Base-by-base conservation (phyloP, 345 rosid species). In the Balakata baccata region DNA sequence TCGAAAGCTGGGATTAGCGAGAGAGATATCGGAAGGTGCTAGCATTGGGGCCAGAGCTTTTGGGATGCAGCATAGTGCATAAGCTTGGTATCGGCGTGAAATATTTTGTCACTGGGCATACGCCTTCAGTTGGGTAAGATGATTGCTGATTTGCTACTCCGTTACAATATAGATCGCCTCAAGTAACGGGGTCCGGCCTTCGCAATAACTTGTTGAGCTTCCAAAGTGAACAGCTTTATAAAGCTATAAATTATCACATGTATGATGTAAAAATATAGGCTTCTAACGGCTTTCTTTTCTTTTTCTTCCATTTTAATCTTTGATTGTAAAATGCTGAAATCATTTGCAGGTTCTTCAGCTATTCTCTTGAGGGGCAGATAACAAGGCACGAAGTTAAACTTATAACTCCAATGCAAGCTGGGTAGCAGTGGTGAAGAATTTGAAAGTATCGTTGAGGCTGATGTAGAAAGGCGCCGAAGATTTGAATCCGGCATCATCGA, bases 111-210 rank as follows among this genome's bases (percentile, higher is more conserved):
- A 3, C 89, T 94, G 9, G 97, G 97, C 71, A 89, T 94, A 81
- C 79, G 81, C 56, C 66, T 73, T 61, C 80, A 85, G 56, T 74
- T 94, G 64, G 97, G 97, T 6, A 86, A 85, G 84, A 94, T 94
- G 97, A 82, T 92, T 69, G 92, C 95, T 61, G 95, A 89, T 82
- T 94, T 87, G 96, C 85, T 94, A 43, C 97, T 92, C 16, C 85
- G 91, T 25, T 89, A 94, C 83, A 90, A 87, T 66, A 76, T 86
- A 20, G 95, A 88, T 60, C 81, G 81, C 58, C 86, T 94, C 47
- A n/a, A n/a, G n/a, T n/a, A n/a, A n/a, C n/a, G n/a, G n/a, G n/a
- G 85, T 92, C 78, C 89, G 91, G 6, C 95, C 97, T 14, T 85
- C 92, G 87, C 79, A 85, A 70, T 95, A 89, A 86, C 86, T 89